These are phyloP conservation scores for Neoboletus brunneissimus DNA, from an alignment of 768 basidiomycete genomes.

Conservation along the genomic window DNA sequence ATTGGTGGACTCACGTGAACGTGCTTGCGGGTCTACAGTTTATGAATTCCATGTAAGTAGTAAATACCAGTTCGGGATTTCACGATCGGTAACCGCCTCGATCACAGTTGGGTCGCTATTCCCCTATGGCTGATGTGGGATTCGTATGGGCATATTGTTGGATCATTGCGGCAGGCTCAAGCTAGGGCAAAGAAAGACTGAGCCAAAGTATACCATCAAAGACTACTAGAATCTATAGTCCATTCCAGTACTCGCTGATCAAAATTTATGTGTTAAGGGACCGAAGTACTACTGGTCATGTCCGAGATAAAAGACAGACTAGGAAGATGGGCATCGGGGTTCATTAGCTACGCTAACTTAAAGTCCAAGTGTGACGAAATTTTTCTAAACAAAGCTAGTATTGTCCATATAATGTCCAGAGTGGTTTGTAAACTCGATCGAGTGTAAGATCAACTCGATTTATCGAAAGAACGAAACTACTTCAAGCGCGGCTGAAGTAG, in stretches of 20 bases:
- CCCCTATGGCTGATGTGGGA: constrained; percentile 76
- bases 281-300: neutral
- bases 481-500: neutral
- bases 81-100: neutral
- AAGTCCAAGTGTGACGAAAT: neutral
- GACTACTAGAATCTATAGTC: neutral
- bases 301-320: neutral
- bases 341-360: neutral
- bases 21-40: constrained; percentile 43
- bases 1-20: neutral
- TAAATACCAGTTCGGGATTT: neutral
- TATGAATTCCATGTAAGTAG: constrained; percentile 73
- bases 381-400: constrained; percentile 1
- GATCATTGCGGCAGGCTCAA: constrained; percentile 48
- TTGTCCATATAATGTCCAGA: constrained; percentile 7
- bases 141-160: constrained; percentile 69
- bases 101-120: constrained; percentile 71
- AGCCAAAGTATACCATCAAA: neutral
- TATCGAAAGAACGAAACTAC: constrained; percentile 7
- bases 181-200: constrained; percentile 37
- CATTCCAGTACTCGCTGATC: neutral
- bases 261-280: neutral
- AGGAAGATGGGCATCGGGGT: neutral
- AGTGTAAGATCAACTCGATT: neutral
- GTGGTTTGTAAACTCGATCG: neutral